Evolutionary conservation across 352 stramenopile genomes (phyloP).

Genomic region (Globisporangium barbulae): DNA sequence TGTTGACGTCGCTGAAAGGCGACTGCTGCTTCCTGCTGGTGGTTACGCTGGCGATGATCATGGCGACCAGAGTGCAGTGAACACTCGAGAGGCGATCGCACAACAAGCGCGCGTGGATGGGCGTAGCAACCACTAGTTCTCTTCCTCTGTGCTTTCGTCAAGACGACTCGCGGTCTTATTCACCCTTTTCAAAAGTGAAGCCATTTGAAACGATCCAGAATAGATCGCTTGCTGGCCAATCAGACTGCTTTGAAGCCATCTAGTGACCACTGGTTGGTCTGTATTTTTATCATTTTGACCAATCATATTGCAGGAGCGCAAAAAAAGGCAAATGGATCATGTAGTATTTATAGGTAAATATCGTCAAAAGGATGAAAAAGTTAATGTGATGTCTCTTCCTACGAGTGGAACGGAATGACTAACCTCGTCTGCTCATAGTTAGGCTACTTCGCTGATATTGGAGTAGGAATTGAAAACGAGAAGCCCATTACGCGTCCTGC

Average conservation of each 20-base stretch:
- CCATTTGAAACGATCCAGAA: background rate
- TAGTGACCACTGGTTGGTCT: background rate
- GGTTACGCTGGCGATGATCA: constrained; percentile 17
- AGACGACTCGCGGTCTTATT: constrained; percentile 5
- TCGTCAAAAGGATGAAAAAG: constrained; percentile 55
- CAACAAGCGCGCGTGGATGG: background rate
- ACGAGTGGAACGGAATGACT: constrained; percentile 38
- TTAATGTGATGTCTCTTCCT: constrained; percentile 59
- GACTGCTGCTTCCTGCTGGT: background rate
- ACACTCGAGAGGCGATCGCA: background rate
- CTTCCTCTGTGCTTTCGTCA: background rate
- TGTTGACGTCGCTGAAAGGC: background rate
- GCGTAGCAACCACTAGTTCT: background rate
- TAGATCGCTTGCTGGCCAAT: constrained; percentile 14
- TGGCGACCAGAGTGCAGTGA: background rate
- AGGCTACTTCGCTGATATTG: constrained; percentile 47
- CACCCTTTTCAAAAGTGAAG: constrained; percentile 1
- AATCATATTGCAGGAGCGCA: constrained; percentile 15
- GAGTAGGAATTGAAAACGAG: constrained; percentile 22
- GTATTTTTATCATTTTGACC: constrained; percentile 1
- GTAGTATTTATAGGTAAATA: constrained; percentile 46
- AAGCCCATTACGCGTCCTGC: constrained; percentile 43
- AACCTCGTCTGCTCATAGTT: constrained; percentile 62
- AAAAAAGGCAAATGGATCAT: constrained; percentile 19
- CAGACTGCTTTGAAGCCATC: constrained; percentile 4